Evolutionary conservation across 2,329 filamentous ascomycete species (phyloP).

Genomic region (Zymoseptoria brevis): DNA sequence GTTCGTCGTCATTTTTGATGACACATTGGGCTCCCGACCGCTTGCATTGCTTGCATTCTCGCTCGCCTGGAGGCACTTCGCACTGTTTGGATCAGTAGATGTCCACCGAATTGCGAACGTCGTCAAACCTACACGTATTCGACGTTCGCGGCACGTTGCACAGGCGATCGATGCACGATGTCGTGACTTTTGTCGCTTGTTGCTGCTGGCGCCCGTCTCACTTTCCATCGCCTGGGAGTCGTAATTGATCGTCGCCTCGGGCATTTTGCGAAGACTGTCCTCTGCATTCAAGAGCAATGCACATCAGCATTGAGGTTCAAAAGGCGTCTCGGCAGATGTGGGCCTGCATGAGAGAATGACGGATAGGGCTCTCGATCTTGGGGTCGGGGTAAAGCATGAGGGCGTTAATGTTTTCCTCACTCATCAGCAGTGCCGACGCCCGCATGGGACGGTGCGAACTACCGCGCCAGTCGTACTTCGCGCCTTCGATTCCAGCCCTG

Average conservation of each 20-base stretch:
- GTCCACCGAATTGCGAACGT: background rate
- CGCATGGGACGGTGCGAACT: background rate
- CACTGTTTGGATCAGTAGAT: constrained; percentile 6
- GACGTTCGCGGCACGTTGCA: constrained; percentile 18
- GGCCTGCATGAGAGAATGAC: background rate
- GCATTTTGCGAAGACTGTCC: background rate
- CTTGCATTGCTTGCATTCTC: constrained; percentile 19
- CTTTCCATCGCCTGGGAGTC: background rate
- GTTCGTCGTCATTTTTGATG: constrained; percentile 23
- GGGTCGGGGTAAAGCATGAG: background rate
- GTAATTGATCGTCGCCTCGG: background rate
- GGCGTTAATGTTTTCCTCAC: background rate
- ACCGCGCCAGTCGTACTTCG: background rate
- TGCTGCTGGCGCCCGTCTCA: background rate
- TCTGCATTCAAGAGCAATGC: background rate
- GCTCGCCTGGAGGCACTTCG: constrained; percentile 17
- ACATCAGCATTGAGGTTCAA: background rate
- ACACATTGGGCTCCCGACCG: constrained; percentile 16
- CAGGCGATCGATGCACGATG: constrained; percentile 17
- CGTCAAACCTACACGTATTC: constrained; percentile 13
- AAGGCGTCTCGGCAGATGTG: constrained; percentile 2
- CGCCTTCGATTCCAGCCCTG: background rate
- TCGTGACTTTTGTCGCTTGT: constrained; percentile 15
- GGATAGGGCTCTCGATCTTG: background rate
- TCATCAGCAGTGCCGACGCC: background rate